phyloP scores from a whole-genome alignment of 164 flowering plant species.

The Umbilicus rupestris region DNA sequence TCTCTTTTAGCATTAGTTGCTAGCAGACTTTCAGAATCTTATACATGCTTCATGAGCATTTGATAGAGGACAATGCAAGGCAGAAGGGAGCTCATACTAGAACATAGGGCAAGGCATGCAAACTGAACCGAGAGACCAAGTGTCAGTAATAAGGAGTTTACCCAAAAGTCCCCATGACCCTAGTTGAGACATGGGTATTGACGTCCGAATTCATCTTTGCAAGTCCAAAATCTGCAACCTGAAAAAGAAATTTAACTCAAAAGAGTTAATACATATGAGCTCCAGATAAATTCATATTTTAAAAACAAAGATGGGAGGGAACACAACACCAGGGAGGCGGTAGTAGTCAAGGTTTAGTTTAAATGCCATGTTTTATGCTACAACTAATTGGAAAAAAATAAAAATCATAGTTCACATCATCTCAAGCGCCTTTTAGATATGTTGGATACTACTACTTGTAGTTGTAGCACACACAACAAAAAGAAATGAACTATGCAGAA shows the following conservation, averaged over 20 bases:
- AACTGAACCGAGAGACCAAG: neutral
- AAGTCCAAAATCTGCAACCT: constrained; percentile 99
- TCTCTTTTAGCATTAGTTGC: too few relatives aligned
- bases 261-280: neutral
- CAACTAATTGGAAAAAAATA: too few relatives aligned
- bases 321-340: too few relatives aligned
- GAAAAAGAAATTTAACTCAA: constrained; percentile 12
- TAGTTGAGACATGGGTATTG: constrained; percentile 86
- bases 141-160: constrained; percentile 56
- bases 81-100: neutral
- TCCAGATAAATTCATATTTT: too few relatives aligned
- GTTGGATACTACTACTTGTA: too few relatives aligned
- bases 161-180: constrained; percentile 99
- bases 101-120: neutral
- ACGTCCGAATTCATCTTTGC: constrained; percentile 76
- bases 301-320: too few relatives aligned
- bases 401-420: too few relatives aligned
- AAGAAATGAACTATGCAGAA: too few relatives aligned
- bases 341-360: too few relatives aligned
- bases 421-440: too few relatives aligned
- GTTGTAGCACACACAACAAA: too few relatives aligned
- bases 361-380: too few relatives aligned
- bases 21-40: neutral
- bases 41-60: neutral
- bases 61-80: neutral